Evolutionary conservation across 163 green algal genomes (phyloP).

Genomic region (Chlorella variabilis): DNA sequence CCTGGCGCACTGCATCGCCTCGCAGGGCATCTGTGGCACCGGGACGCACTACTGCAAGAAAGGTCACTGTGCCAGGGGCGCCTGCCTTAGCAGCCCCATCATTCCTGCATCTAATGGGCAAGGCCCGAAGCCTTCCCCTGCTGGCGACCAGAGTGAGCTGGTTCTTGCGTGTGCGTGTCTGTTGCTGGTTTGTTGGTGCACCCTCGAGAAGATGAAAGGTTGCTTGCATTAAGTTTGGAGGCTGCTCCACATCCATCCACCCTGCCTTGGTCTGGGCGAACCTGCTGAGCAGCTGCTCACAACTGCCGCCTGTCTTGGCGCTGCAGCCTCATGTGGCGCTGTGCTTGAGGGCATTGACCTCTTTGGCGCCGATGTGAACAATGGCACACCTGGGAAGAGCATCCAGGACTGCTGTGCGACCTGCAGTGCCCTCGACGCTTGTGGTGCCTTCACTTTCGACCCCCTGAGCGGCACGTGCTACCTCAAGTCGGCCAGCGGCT

Average conservation of each 20-base stretch:
- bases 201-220: too few species aligned
- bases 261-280: too few species aligned
- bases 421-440: background rate
- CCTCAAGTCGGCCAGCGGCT: constrained; percentile 8
- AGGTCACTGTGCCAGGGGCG: constrained; percentile 8
- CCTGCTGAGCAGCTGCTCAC: background rate
- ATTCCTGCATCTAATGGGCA: background rate
- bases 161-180: too few species aligned
- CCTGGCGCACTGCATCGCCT: too few species aligned
- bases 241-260: too few species aligned
- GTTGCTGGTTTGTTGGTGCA: background rate
- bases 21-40: constrained; percentile 26
- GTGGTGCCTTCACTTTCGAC: constrained; percentile 18
- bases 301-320: background rate
- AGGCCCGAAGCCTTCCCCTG: background rate
- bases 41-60: constrained; percentile 27
- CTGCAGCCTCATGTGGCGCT: constrained; percentile 5
- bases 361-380: background rate
- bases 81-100: background rate
- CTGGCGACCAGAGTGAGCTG: too few species aligned
- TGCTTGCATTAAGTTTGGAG: background rate
- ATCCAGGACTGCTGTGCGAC: constrained; percentile 2
- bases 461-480: background rate
- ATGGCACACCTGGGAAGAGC: too few species aligned
- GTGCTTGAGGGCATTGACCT: background rate